These are phyloP conservation scores for Albugo laibachii DNA, from an alignment of 352 stramenopile species.

Conservation along the genomic window DNA sequence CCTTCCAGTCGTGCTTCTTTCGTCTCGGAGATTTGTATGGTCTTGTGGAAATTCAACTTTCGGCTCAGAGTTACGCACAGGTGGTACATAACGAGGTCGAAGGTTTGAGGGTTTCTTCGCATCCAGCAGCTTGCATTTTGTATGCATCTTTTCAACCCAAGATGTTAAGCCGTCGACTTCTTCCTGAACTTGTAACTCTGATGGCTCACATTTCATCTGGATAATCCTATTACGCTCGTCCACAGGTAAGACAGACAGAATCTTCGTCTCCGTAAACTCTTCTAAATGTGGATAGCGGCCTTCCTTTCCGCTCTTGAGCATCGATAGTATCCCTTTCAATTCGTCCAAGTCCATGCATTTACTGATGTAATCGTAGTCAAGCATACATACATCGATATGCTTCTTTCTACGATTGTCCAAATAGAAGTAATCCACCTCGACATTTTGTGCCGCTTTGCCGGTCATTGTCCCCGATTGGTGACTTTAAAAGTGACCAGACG, in stretches of 20 bases:
- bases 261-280: slow-evolving; percentile 41
- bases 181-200: slow-evolving; percentile 22
- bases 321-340: slow-evolving; percentile 70
- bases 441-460: too few relatives aligned
- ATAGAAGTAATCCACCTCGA: slow-evolving; percentile 36
- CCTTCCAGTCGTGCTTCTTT: not conserved
- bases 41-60: slow-evolving; percentile 11
- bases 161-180: slow-evolving; percentile 38
- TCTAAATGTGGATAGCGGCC: slow-evolving; percentile 81
- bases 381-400: slow-evolving; percentile 63
- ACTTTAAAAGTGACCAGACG: too few relatives aligned
- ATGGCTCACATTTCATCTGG: slow-evolving; percentile 34
- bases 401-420: slow-evolving; percentile 51
- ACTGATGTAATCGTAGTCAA: slow-evolving; percentile 85
- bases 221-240: slow-evolving; percentile 59
- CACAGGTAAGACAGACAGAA: slow-evolving; percentile 56
- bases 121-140: slow-evolving; percentile 4
- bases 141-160: slow-evolving; percentile 37
- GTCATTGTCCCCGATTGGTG: too few relatives aligned
- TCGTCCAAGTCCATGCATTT: slow-evolving; percentile 64
- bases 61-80: slow-evolving; percentile 14
- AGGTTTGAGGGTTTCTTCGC: not conserved
- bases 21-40: not conserved
- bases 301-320: slow-evolving; percentile 78
- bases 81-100: slow-evolving; percentile 9